Base-by-base conservation (phyloP, 2,329 filamentous ascomycete genomes). In the Stromatinia cepivora region DNA sequence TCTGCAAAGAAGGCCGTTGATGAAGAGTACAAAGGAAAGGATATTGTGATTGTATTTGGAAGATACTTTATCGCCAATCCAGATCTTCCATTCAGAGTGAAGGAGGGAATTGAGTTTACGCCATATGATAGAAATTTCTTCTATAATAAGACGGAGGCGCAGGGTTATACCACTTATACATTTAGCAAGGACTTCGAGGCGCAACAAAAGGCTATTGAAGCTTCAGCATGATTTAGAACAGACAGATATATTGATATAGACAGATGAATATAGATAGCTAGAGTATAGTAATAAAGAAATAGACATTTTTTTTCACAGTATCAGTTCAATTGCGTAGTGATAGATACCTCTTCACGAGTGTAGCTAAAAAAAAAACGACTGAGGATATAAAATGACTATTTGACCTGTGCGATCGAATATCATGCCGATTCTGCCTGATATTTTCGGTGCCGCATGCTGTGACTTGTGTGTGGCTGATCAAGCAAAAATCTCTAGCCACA, bases 61-160 rank as follows among this genome's bases (percentile, higher is more conserved):
- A 76, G 80, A 22, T 81, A 77, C 72, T 84, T 83, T 71, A 82
- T 82, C 57, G 77, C 80, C 28, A 84, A 84, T 63, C 82, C 82
- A 1, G 82, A 84, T 76, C 72, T 84, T 48, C 79, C 80, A 0
- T 80, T 79, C 71, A 79, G 81, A 61, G 70, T 84, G 28, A 75
- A 77, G 25, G 77, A 82, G 42, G 80, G 79, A 0, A 73, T 80
- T 20, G 73, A 76, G 50, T 74, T 84, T 57, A 78, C 78, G 5
- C 72, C 75, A 31, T 83, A 82, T 70, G 79, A 84, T 64, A 77
- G 81, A n/a, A 70, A 72, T 8, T 75, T 74, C 20, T 81, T 82
- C 64, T 81, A 81, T 45, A 76, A 73, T 17, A 71, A 73, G 17
- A 74, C 76, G 17, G 70, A 76, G 17, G 73, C 72, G 52, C 73